Conservation (phyloP, 2,329 filamentous ascomycete species). For the Cryoendolithus antarcticus region DNA sequence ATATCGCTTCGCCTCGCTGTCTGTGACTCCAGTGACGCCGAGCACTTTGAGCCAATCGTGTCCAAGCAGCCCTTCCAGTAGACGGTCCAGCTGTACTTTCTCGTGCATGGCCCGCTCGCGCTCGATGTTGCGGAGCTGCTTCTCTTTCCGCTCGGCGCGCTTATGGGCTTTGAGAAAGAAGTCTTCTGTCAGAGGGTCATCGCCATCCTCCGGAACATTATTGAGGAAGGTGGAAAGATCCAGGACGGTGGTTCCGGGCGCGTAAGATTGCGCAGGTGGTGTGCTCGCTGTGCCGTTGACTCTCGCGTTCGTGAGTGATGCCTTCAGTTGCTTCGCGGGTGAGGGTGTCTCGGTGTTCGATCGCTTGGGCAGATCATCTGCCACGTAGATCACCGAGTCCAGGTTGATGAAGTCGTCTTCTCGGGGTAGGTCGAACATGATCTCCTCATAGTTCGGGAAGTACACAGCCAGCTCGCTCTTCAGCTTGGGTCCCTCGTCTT, state of each 20-base stretch:
- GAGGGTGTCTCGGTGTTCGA: constrained; percentile 1
- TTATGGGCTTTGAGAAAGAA: constrained; percentile 47
- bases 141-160: constrained; percentile 52
- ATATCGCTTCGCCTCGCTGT: constrained; percentile 74
- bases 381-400: constrained; percentile 17
- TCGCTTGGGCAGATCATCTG: constrained; percentile 14
- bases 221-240: constrained; percentile 7
- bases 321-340: constrained; percentile 1
- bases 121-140: constrained; percentile 56
- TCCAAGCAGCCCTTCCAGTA: constrained; percentile 72
- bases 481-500: constrained; percentile 67
- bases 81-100: constrained; percentile 51
- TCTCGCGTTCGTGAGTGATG: constrained; percentile 2
- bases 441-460: constrained; percentile 87
- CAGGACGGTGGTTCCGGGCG: neutral
- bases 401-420: constrained; percentile 51
- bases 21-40: constrained; percentile 75
- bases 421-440: constrained; percentile 73
- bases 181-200: constrained; percentile 45
- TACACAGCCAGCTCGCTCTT: constrained; percentile 87
- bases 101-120: constrained; percentile 55
- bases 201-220: constrained; percentile 21
- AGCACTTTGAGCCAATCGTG: constrained; percentile 89
- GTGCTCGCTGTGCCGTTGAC: neutral
- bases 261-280: neutral